Evolutionary conservation across 768 basidiomycete genomes (phyloP), one percentile per base, ranked within the genome.

Genomic region (Macrolepiota fuliginosa): DNA sequence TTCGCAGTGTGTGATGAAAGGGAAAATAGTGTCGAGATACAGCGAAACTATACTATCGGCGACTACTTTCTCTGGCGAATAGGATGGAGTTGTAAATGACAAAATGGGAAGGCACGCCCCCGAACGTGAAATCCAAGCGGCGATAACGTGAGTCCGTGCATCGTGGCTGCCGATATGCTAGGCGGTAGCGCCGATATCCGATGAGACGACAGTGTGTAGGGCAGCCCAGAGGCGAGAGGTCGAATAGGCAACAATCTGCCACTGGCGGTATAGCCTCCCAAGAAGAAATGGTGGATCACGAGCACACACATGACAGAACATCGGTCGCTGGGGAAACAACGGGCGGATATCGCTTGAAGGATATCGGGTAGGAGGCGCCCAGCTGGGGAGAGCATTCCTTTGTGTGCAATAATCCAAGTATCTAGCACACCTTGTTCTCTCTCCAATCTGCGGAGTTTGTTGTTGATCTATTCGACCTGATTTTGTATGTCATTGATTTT

Each of bases 171-270:
- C 22, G 11, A 13, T 35, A 17, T 56, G 36, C 17, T n/a, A 11
- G 9, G 11, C 11, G 47, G 27, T 49, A 24, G 17, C 35, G 12
- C 22, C 37, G n/a, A 22, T 32, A 37, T 61, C 13, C 32, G 47
- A 29, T 17, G 68, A 65, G 37, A 67, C 46, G 4, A 63, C 51
- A 27, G 66, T 65, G 52, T 68, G 64, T 19, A 68, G 52, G 32
- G 63, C 36, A 17, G 64, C 40, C 66, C 65, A 69, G 12, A 67
- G 56, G 1, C 58, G 61, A 32, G 68, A 62, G 5, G 61, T 59
- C 17, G 53, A 40, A 3, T 59, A 51, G 6, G 61, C 57, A 9
- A 67, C 22, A 9, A 53, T 32, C 22, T 66, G 39, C 66, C 68
- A 69, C 12, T 62, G 56, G 13, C 58, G 56, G 51, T 62, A 69